phyloP scores from a whole-genome alignment of 73 alveolate genomes.

The Paramecium tetraurelia region DNA sequence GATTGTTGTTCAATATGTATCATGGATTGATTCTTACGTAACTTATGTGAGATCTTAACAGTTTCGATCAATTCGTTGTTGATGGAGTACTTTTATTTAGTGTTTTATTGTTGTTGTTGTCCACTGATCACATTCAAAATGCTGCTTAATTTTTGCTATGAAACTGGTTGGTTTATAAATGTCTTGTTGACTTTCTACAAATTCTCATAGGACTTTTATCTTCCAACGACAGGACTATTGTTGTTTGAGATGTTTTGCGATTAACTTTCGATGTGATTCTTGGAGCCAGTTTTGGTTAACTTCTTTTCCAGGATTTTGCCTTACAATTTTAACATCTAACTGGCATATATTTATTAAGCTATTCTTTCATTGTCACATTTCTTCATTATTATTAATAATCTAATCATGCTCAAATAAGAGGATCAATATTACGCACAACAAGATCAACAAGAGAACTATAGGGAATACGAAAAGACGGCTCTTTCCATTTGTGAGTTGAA shows the following conservation, averaged over 20 bases:
- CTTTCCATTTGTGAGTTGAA: conserved; percentile 20
- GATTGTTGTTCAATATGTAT: conserved; percentile 12
- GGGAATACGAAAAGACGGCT: neutral
- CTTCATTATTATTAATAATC: neutral
- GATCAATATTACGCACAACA: neutral
- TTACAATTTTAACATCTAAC: neutral
- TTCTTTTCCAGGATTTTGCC: conserved; percentile 34
- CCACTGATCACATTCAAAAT: conserved; percentile 31
- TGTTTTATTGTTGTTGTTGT: neutral
- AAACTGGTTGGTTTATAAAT: neutral
- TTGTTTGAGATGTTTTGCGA: conserved; percentile 36
- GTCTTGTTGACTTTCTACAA: conserved; percentile 25
- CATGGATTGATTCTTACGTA: conserved; percentile 44
- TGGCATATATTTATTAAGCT: conserved; percentile 16
- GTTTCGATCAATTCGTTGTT: conserved; percentile 44
- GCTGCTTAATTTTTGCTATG: neutral
- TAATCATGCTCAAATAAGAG: neutral
- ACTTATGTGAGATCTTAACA: conserved; percentile 19
- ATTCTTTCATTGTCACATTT: conserved; percentile 34
- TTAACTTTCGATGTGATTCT: neutral
- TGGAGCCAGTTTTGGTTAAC: conserved; percentile 9
- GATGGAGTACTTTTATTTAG: neutral
- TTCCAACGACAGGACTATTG: conserved; percentile 54
- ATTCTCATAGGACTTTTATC: conserved; percentile 40
- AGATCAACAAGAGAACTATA: neutral